Base-by-base conservation (phyloP, 2,329 filamentous ascomycete species). In the Fusarium equiseti region DNA sequence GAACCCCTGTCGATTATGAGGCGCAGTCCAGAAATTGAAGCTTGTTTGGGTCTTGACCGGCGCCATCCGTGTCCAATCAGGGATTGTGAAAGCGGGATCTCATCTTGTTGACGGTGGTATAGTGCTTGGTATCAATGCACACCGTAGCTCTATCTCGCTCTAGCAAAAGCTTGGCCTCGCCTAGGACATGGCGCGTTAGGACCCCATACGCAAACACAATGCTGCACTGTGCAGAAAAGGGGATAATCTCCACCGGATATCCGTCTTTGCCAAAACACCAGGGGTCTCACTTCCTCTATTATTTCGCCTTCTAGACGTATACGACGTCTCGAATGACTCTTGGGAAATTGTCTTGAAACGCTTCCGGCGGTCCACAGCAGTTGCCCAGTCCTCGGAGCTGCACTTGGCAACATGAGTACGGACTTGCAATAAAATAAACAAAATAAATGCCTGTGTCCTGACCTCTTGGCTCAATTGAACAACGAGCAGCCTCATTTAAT, bases 71-170 rank as follows among this genome's bases (percentile, higher is more conserved):
- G 42, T 32, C 73, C 73, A 75, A 76, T 75, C 60, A 75, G 44
- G 52, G 29, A 22, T 27, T 38, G 29, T 55, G 20, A 44, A 55
- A 58, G 48, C 49, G 46, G 68, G 50, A 66, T 59, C 71, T 76
- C 73, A 75, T 75, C 73, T 75, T 67, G 66, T 68, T 63, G 73
- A 55, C 73, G 73, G 73, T 75, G 73, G 61, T 57, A 73, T 72
- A 62, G 73, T 76, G 70, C 53, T 44, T 54, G 51, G 59, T 32
- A 24, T 70, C 48, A 61, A 58, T 67, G 59, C 65, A 57, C 68
- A 75, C 73, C 51, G 68, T 72, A 40, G 38, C 26, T 52, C 38
- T 50, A 63, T 53, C 48, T 55, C 22, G 22, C 26, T 24, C 40
- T 68, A 70, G 60, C 68, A 46, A 59, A 59, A 61, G 54, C 45